Evolutionary conservation across 192 early-diverging fungal genomes (phyloP), one percentile per base, ranked within the genome.

Genomic region (Rhizophagus sp.): DNA sequence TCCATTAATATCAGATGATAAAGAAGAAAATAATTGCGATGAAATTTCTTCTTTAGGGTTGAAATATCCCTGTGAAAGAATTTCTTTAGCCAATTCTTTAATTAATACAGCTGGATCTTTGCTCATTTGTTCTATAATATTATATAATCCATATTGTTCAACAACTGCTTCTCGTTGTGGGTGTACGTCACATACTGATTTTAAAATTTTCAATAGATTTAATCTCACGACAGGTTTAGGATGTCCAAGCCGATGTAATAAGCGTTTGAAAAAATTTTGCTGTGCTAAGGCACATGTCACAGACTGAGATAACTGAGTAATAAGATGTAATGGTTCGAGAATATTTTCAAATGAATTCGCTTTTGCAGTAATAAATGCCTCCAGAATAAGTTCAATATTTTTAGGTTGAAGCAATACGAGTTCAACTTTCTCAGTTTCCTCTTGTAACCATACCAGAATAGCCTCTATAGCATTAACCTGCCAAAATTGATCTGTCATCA

Each of bases 391-490:
- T 13, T 83, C 76, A 65, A 84, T 73, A n/a, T 79, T 81, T n/a
- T 67, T 64, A 0, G 84, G 84, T 52, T 87, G 61, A 8, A 85
- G 39, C 10, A 83, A 66, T 52, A 87, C 62, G 22, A 78, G 78
- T 63, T 87, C 85, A 2, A 87, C 87, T 11, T 82, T 80, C 4
- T 41, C 69, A 2, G 80, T 81, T 50, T 87, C 87, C 74, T 87
- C 84, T 75, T 85, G 84, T 27, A 87, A 63, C 91, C 90, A 92
- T 27, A 82, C 80, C 33, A 86, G 77, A 12, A 92, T 88, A 22
- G 91, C 86, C 57, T 92, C 90, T 65, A 92, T 82, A 10, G 89
- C 88, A 81, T 88, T 88, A 12, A 89, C 88, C 73, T 88, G 87
- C 89, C 89, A 91, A 34, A 87, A 85, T 8, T 85, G 80, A 78